These are phyloP conservation scores for Phyllosticta citriasiana DNA, from an alignment of 2,329 filamentous ascomycete species.

Conservation along the genomic window DNA sequence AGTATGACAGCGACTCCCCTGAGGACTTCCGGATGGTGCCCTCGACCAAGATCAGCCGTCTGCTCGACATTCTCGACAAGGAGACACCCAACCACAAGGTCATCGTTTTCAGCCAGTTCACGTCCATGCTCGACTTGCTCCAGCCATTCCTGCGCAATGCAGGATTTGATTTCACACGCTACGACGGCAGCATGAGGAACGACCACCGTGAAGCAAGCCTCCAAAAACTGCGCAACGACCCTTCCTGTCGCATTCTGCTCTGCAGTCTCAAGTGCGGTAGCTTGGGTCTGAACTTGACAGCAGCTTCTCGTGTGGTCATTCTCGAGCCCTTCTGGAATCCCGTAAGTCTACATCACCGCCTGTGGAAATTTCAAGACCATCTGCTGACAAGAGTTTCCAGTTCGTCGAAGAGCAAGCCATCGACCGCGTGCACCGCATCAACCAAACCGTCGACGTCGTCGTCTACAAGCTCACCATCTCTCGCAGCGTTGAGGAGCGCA, in stretches of 20 bases:
- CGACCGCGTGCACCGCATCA: slow-evolving; percentile 95
- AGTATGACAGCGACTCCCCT: slow-evolving; percentile 25
- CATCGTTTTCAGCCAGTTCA: slow-evolving; percentile 98
- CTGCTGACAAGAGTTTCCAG: slow-evolving; percentile 29
- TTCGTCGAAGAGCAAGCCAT: slow-evolving; percentile 99
- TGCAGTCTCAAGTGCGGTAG: slow-evolving; percentile 93
- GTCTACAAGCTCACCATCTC: slow-evolving; percentile 90
- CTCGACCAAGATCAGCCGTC: slow-evolving; percentile 85
- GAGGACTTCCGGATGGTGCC: slow-evolving; percentile 43
- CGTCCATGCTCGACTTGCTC: slow-evolving; percentile 92
- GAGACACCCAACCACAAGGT: slow-evolving; percentile 84
- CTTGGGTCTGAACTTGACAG: slow-evolving; percentile 86
- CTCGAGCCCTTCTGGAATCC: slow-evolving; percentile 99
- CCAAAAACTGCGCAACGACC: slow-evolving; percentile 62
- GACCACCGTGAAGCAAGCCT: slow-evolving; percentile 84
- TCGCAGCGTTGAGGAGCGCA: slow-evolving; percentile 83
- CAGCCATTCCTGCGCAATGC: slow-evolving; percentile 77
- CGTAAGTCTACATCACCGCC: slow-evolving; percentile 35
- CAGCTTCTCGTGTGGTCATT: slow-evolving; percentile 85
- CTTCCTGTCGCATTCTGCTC: slow-evolving; percentile 68
- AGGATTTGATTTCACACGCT: slow-evolving; percentile 71
- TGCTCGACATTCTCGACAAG: slow-evolving; percentile 68
- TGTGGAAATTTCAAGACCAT: not conserved
- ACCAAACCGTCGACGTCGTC: slow-evolving; percentile 86
- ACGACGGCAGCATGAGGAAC: slow-evolving; percentile 92